phyloP scores from a whole-genome alignment of 2,329 filamentous ascomycete genomes.

The Penicillium sp. region DNA sequence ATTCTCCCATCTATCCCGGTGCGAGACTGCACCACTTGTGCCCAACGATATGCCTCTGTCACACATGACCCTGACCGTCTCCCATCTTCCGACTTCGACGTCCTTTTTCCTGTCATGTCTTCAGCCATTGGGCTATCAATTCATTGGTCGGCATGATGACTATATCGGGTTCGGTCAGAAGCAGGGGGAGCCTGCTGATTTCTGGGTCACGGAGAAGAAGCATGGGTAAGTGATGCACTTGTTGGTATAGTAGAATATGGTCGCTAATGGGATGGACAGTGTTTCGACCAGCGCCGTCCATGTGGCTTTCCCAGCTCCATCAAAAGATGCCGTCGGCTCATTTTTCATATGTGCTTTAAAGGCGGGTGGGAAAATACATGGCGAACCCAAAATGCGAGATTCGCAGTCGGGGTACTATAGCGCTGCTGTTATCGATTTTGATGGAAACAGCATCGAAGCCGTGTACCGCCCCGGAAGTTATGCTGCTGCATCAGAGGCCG shows the following conservation, averaged over 20 bases:
- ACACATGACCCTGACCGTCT: slow-evolving; percentile 62
- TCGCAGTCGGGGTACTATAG: slow-evolving; percentile 54
- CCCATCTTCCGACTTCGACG: slow-evolving; percentile 68
- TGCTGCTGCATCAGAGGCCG: slow-evolving; percentile 25
- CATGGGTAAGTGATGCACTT: slow-evolving; percentile 45
- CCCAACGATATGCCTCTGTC: slow-evolving; percentile 56
- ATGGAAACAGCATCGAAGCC: slow-evolving; percentile 79
- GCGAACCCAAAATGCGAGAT: slow-evolving; percentile 51
- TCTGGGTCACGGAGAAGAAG: slow-evolving; percentile 59
- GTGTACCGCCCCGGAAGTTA: slow-evolving; percentile 50
- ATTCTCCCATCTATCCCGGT: slow-evolving; percentile 10
- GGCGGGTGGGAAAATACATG: slow-evolving; percentile 57
- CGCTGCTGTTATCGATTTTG: slow-evolving; percentile 64
- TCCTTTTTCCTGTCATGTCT: slow-evolving; percentile 78
- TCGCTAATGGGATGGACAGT: slow-evolving; percentile 24
- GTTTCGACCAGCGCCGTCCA: slow-evolving; percentile 52
- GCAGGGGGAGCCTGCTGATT: slow-evolving; percentile 51
- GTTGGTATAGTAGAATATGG: background rate
- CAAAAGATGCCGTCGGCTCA: slow-evolving; percentile 58
- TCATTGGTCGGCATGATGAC: slow-evolving; percentile 57
- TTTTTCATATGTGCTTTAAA: slow-evolving; percentile 67
- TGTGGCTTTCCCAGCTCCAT: slow-evolving; percentile 63
- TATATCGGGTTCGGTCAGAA: slow-evolving; percentile 57
- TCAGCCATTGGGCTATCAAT: slow-evolving; percentile 71
- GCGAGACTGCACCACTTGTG: background rate